Conservation (phyloP, 495 filamentous ascomycete species). For the Aspergillus heteromorphus region DNA sequence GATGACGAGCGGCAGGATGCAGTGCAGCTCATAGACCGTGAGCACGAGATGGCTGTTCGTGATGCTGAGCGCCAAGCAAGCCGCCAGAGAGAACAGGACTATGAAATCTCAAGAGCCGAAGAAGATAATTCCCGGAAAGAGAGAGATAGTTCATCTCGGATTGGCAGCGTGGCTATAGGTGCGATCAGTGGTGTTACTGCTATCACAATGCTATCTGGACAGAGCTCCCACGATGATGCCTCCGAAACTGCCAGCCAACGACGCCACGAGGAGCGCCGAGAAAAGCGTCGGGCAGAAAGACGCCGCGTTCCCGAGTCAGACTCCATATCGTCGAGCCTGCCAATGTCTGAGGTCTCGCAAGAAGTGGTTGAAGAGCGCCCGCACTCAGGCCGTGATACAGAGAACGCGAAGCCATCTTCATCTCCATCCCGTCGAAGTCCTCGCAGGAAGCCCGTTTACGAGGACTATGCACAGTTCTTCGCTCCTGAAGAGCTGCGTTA, state of each 20-base stretch:
- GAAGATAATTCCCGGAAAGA: slow-evolving; percentile 12
- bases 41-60: slow-evolving; percentile 16
- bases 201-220: slow-evolving; percentile 32
- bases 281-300: slow-evolving; percentile 38
- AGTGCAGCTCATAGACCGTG: slow-evolving; percentile 31
- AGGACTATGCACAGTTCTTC: slow-evolving; percentile 42
- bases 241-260: slow-evolving; percentile 24
- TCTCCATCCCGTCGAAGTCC: slow-evolving; percentile 13
- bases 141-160: slow-evolving; percentile 32
- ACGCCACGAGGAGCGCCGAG: slow-evolving; percentile 26
- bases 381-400: slow-evolving; percentile 4
- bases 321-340: slow-evolving; percentile 17
- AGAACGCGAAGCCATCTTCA: slow-evolving; percentile 21
- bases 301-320: slow-evolving; percentile 20
- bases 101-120: slow-evolving; percentile 13
- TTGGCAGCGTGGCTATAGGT: slow-evolving; percentile 43
- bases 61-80: slow-evolving; percentile 13
- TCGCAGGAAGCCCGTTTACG: slow-evolving; percentile 28
- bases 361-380: slow-evolving; percentile 11
- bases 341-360: slow-evolving; percentile 12
- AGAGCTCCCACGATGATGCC: slow-evolving; percentile 34
- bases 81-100: slow-evolving; percentile 1
- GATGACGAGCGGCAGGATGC: slow-evolving; percentile 24
- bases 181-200: slow-evolving; percentile 43
- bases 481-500: slow-evolving; percentile 33